Evolutionary conservation across 2,329 filamentous ascomycete species (phyloP), one percentile per base, ranked within the genome.

Genomic region (Pseudonectria buxi): DNA sequence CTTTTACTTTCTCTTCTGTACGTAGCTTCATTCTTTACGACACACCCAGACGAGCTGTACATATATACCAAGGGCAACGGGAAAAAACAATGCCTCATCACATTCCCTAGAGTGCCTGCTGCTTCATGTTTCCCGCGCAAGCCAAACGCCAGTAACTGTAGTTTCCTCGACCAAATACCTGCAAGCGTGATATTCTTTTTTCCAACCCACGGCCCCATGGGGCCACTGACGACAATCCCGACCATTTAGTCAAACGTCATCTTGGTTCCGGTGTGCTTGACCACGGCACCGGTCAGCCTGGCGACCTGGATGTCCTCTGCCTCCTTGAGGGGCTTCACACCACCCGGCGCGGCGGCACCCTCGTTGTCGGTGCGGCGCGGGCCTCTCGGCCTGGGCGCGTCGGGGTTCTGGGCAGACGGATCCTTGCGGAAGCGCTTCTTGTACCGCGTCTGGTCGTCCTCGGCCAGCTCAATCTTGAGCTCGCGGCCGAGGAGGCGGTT

Each of bases 391-490:
- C 57, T 46, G 26, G 53, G 44, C 26, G 51, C 44, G 32, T 50
- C 50, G 32, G 42, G 46, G 28, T 51, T 53, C 26, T 47, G 48
- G 25, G 49, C 46, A 33, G 47, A 41, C 24, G 46, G 51, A 41
- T 81, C 81, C 60, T 89, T 90, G 45, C 86, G 84, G 55, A 84
- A 96, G 2, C 92, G 78, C 71, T 96, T 98, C 69, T 90, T 90
- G 63, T 98, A 98, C 39, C 92, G 71, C 24, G 78, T 78, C 49
- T 86, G 80, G 39, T 89, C 79, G 60, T 96, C 92, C 65, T 98
- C 92, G 14, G 92, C 92, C 53, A 90, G 88, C 60, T 98, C 90
- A 58, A 92, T 80, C 57, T 90, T 86, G 47, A 98, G 71, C 44
- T 80, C 74, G 22, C 92, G 77, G 18, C 89, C 88, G 33, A 83